These are phyloP conservation scores for Cryphonectria radicalis DNA, from an alignment of 2,329 filamentous ascomycete species.

Conservation along the genomic window DNA sequence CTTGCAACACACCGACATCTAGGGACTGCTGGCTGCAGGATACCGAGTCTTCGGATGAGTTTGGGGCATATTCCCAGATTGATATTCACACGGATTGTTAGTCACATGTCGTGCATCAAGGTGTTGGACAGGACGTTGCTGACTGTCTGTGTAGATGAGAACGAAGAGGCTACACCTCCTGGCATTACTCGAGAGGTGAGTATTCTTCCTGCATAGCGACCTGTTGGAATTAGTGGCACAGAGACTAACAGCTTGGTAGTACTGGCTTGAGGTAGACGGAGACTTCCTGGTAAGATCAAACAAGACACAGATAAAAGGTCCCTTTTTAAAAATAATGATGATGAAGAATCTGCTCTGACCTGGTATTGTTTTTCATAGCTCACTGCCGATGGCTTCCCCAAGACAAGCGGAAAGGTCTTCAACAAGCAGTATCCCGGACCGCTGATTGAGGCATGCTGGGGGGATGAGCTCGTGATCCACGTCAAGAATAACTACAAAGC, in stretches of 20 bases:
- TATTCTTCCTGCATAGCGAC: background rate
- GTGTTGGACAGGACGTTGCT: background rate
- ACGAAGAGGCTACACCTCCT: slow-evolving; percentile 15
- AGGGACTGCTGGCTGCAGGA: slow-evolving; percentile 29
- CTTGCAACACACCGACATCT: slow-evolving; percentile 18
- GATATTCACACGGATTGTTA: slow-evolving; percentile 28
- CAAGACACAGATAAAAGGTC: background rate
- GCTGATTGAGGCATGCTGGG: slow-evolving; percentile 38
- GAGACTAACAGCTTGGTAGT: slow-evolving; percentile 8
- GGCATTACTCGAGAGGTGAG: slow-evolving; percentile 25
- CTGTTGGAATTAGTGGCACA: background rate
- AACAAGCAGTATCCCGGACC: slow-evolving; percentile 36
- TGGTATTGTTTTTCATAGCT: slow-evolving; percentile 5
- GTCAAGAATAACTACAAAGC: slow-evolving; percentile 34
- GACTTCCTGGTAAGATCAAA: slow-evolving; percentile 17
- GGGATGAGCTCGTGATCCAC: slow-evolving; percentile 36
- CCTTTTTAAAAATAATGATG: background rate
- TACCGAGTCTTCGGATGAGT: slow-evolving; percentile 16
- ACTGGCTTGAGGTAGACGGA: slow-evolving; percentile 27
- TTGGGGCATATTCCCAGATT: slow-evolving; percentile 25
- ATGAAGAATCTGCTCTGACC: background rate
- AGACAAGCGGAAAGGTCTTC: slow-evolving; percentile 30
- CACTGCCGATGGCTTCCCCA: slow-evolving; percentile 26
- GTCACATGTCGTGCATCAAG: background rate
- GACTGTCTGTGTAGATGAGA: slow-evolving; percentile 20